Evolutionary conservation across 2,329 filamentous ascomycete genomes (phyloP).

Genomic region (Phialophora tarda): DNA sequence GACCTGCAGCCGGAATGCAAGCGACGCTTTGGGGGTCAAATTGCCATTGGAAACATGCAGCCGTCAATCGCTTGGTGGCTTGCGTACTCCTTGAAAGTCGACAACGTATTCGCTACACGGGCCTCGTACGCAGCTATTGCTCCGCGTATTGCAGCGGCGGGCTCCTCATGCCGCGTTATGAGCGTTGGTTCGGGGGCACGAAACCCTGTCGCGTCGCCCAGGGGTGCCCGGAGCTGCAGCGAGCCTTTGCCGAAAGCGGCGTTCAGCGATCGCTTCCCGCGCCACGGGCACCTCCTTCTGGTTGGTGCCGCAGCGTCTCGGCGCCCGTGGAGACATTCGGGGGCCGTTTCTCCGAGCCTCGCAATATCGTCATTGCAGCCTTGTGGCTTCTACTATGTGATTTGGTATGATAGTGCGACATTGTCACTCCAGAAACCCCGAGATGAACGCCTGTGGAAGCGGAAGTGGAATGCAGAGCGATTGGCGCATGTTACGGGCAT

Average conservation of each 20-base stretch:
- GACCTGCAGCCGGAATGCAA: neutral
- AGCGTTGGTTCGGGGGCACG: neutral
- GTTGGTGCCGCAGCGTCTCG: constrained; percentile 7
- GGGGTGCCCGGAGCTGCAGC: neutral
- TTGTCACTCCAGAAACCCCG: neutral
- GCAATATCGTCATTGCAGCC: constrained; percentile 16
- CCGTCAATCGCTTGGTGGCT: constrained; percentile 1
- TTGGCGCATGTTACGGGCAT: neutral
- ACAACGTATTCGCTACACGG: neutral
- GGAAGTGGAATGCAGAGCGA: neutral
- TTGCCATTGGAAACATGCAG: neutral
- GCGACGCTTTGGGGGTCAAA: neutral
- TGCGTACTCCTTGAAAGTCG: neutral
- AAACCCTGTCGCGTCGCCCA: neutral
- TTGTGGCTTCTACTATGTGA: constrained; percentile 8
- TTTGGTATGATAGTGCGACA: neutral
- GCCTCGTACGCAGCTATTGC: neutral
- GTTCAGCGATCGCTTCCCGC: neutral
- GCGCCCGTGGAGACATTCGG: neutral
- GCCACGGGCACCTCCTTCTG: constrained; percentile 1
- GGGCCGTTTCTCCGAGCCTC: constrained; percentile 6
- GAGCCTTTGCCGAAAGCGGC: neutral
- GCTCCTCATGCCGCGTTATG: neutral
- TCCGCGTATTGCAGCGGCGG: neutral
- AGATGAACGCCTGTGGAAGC: neutral